phyloP scores from a whole-genome alignment of 805 yeast genomes.

The Priceomyces haplophilus region DNA sequence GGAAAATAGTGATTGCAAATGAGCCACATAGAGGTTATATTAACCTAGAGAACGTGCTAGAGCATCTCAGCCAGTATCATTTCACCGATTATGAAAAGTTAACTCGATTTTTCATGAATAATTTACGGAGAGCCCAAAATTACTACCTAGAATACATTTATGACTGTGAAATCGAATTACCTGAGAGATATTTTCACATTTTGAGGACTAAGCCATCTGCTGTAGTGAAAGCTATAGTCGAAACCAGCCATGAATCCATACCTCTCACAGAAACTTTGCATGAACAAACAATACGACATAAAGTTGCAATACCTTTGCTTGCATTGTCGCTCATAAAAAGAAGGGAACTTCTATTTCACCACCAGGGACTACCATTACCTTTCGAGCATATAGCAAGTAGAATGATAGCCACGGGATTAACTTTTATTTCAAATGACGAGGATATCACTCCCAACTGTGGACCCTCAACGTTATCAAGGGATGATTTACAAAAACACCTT shows the following conservation, averaged over 20 bases:
- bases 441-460: neutral
- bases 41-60: constrained; percentile 9
- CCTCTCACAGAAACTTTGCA: neutral
- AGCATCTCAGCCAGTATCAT: constrained; percentile 9
- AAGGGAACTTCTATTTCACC: constrained; percentile 1
- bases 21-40: constrained; percentile 8
- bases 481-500: constrained; percentile 10
- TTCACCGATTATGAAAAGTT: constrained; percentile 1
- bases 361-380: neutral
- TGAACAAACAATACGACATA: neutral
- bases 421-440: neutral
- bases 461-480: constrained; percentile 6
- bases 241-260: neutral
- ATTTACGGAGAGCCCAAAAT: constrained; percentile 2
- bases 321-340: constrained; percentile 6
- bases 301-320: constrained; percentile 7
- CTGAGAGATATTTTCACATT: neutral
- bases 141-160: constrained; percentile 8
- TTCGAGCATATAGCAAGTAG: constrained; percentile 2
- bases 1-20: constrained; percentile 25
- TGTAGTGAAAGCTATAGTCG: constrained; percentile 6
- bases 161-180: constrained; percentile 5
- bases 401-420: constrained; percentile 5
- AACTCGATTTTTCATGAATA: constrained; percentile 1
- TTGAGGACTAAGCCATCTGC: constrained; percentile 5